Conservation (phyloP, 1,284 basidiomycete genomes). For the Marasmius oreades region DNA sequence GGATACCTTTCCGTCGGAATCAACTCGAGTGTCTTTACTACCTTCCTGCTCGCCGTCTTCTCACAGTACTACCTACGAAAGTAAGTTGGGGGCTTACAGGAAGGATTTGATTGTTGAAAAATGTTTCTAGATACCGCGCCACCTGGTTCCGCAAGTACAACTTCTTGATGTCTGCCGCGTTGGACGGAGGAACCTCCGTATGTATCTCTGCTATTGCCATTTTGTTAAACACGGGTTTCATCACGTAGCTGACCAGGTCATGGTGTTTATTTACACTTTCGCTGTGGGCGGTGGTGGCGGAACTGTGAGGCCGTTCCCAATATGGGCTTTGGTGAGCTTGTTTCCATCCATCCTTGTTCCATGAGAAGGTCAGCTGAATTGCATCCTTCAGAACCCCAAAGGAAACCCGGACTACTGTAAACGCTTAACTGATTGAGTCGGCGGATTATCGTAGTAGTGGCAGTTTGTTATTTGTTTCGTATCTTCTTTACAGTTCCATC, state of each 20-base stretch:
- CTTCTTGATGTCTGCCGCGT: constrained; percentile 32
- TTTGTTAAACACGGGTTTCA: neutral
- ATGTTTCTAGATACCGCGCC: constrained; percentile 30
- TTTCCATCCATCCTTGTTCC: neutral
- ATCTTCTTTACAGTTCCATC: too few species aligned
- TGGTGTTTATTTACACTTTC: constrained; percentile 56
- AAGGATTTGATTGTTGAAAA: too few species aligned
- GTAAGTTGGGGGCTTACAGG: too few species aligned
- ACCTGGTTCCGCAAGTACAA: constrained; percentile 60
- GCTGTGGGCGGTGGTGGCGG: constrained; percentile 60
- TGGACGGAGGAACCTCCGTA: constrained; percentile 48
- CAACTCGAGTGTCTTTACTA: constrained; percentile 50
- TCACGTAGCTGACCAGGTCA: constrained; percentile 29
- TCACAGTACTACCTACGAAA: constrained; percentile 52
- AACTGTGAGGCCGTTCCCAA: constrained; percentile 38
- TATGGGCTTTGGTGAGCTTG: constrained; percentile 38
- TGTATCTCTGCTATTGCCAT: neutral
- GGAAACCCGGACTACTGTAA: constrained; percentile 31
- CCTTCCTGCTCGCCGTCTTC: constrained; percentile 48
- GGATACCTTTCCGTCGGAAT: constrained; percentile 48
- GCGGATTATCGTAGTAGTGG: too few species aligned
- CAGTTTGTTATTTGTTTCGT: neutral
- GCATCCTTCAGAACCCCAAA: constrained; percentile 23
- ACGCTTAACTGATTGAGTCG: constrained; percentile 15
- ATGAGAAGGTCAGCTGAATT: neutral